Evolutionary conservation across 2,329 filamentous ascomycete genomes (phyloP), one percentile per base, ranked within the genome.

Genomic region (Diaporthe citri): DNA sequence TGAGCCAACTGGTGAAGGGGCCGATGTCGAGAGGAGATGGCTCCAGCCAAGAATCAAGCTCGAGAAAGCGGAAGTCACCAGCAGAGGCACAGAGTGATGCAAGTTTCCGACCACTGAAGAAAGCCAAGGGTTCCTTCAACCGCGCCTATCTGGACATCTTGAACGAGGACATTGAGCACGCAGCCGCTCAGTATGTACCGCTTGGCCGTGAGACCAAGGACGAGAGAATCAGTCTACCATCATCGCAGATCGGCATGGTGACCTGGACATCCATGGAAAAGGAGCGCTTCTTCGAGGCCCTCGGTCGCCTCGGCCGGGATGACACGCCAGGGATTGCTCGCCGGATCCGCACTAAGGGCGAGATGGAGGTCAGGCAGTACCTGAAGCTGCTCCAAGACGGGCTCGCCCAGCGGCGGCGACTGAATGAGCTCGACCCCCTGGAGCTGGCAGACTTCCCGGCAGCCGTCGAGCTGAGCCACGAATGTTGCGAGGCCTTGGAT

Each of bases 261-360:
- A 78, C 84, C 15, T 98, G 96, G 96, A 92, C 90, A 0, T 76
- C 88, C 0, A 79, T 85, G 1, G 96, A 98, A 80, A 97, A 97
- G 81, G 85, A 88, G 1, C 78, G 86, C 0, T 90, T 98, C 74
- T 97, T 95, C 81, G 86, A 89, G 20, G 88, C 90, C 0, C 82
- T 97, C 4, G 86, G 88, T 1, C 89, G 90, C 0, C 87, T 93
- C 2, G 95, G 95, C 0, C 88, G 86, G 70, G 88, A 91, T 78
- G 86, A 95, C 76, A 79, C 93, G 0, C 83, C 83, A 2, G 89
- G 88, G 1, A 93, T 98, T 73, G 88, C 94, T 1, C 79, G 83
- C 12, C 87, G 89, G 0, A 86, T 98, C 22, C 86, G 87, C 0
- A 93, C 91, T 46, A 98, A 98, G 83, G 93, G 91, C 74, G 89